phyloP scores from a whole-genome alignment of 306 rosid species.

The Lablab purpureus region DNA sequence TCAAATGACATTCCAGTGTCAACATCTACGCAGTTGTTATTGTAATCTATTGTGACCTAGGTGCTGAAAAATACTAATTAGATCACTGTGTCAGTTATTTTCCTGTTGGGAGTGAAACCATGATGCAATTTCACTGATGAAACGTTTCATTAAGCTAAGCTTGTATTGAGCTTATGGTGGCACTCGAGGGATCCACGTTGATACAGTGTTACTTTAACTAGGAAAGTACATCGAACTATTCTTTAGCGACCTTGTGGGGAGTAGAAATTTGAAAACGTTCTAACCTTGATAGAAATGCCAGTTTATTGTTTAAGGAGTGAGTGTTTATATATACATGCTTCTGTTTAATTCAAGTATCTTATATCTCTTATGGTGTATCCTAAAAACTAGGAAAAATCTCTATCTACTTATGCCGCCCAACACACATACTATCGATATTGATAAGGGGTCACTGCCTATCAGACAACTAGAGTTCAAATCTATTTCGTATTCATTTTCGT shows the following conservation, averaged over 20 bases:
- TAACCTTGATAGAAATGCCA: background rate
- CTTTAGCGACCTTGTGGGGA: background rate
- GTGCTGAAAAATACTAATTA: constrained; percentile 23
- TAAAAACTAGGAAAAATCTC: no score
- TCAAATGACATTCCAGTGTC: background rate
- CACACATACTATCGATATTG: no score
- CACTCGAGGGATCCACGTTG: background rate
- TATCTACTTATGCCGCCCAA: no score
- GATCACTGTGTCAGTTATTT: background rate
- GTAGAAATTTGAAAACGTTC: background rate
- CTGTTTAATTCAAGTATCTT: no score
- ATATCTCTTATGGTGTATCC: no score
- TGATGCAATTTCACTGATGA: background rate
- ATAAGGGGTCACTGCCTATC: no score
- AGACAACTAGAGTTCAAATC: no score
- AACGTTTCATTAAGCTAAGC: background rate
- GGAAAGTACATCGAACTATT: background rate
- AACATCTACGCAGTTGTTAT: background rate
- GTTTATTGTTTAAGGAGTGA: background rate
- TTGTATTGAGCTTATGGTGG: background rate
- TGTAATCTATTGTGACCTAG: background rate
- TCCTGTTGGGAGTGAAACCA: constrained; percentile 1
- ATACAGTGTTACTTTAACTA: background rate
- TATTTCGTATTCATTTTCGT: no score
- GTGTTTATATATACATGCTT: no score